These are phyloP conservation scores for Cercophora newfieldiana DNA, from an alignment of 495 filamentous ascomycete species.

Conservation along the genomic window DNA sequence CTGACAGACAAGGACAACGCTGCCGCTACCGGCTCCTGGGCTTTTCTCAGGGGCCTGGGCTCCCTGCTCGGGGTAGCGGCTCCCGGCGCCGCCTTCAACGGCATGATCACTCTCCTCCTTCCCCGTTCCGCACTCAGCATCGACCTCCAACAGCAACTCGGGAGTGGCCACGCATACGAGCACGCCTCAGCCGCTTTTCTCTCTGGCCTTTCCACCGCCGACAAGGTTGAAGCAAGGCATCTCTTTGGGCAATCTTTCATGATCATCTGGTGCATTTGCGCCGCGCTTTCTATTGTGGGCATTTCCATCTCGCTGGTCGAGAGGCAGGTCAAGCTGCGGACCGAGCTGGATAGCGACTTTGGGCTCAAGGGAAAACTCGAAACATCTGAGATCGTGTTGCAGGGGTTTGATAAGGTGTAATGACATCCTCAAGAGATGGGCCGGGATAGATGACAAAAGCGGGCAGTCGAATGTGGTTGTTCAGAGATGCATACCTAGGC, in stretches of 20 bases:
- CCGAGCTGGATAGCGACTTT: conserved; percentile 39
- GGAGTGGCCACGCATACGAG: conserved; percentile 24
- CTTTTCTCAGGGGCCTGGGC: conserved; percentile 50
- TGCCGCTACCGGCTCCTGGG: conserved; percentile 43
- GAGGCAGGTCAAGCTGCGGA: conserved; percentile 36
- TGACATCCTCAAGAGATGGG: background rate
- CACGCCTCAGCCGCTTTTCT: conserved; percentile 27
- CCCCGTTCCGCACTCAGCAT: background rate
- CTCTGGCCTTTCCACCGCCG: background rate
- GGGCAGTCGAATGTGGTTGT: background rate
- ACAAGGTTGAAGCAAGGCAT: conserved; percentile 10
- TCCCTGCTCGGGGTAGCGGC: conserved; percentile 50
- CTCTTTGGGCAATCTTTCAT: conserved; percentile 17
- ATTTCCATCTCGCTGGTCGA: conserved; percentile 37
- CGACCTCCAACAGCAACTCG: conserved; percentile 6
- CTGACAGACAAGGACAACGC: conserved; percentile 47
- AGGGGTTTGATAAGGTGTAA: too few relatives aligned
- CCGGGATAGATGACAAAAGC: background rate
- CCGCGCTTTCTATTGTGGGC: conserved; percentile 19
- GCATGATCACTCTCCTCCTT: conserved; percentile 23
- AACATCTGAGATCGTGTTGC: too few relatives aligned
- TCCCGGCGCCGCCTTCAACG: conserved; percentile 53
- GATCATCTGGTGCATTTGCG: conserved; percentile 23
- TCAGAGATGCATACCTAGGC: too few relatives aligned
- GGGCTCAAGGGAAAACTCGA: conserved; percentile 23